Conservation (phyloP, 2,329 filamentous ascomycete genomes). For the Scolecobasidium constrictum region DNA sequence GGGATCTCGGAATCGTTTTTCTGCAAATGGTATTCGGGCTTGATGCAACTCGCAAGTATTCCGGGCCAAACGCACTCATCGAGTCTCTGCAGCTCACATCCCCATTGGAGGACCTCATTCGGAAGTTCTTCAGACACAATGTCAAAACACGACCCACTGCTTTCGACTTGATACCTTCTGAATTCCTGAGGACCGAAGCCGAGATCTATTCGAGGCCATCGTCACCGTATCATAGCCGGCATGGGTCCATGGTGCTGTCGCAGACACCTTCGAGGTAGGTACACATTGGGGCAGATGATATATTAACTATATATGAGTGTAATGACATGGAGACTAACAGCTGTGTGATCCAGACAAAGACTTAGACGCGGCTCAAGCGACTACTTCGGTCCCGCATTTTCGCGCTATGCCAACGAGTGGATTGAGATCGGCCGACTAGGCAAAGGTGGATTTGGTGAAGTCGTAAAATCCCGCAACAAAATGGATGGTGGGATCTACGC, state of each 20-base stretch:
- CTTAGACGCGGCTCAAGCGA: constrained; percentile 8
- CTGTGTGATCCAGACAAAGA: constrained; percentile 3
- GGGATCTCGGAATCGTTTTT: constrained; percentile 87
- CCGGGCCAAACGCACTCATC: constrained; percentile 65
- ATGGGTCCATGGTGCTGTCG: constrained; percentile 23
- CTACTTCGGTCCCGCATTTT: constrained; percentile 23
- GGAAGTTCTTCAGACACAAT: constrained; percentile 75
- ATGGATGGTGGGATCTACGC: constrained; percentile 90
- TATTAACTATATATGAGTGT: too few relatives aligned
- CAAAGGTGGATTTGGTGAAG: constrained; percentile 91
- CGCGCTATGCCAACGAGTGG: constrained; percentile 81
- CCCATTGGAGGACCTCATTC: constrained; percentile 67
- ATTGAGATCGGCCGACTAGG: constrained; percentile 81
- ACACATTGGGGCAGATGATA: too few relatives aligned
- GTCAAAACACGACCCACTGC: constrained; percentile 75
- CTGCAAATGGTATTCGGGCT: constrained; percentile 90
- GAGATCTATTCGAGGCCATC: constrained; percentile 29
- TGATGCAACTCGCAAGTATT: constrained; percentile 63
- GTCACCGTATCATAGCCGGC: constrained; percentile 21
- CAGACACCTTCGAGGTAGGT: constrained; percentile 15
- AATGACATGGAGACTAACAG: too few relatives aligned
- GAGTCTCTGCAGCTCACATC: constrained; percentile 61
- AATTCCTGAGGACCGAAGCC: constrained; percentile 41
- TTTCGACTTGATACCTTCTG: constrained; percentile 56
- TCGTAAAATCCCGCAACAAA: constrained; percentile 90